Conservation (phyloP, 345 rosid species). For the Citrus inodora region DNA sequence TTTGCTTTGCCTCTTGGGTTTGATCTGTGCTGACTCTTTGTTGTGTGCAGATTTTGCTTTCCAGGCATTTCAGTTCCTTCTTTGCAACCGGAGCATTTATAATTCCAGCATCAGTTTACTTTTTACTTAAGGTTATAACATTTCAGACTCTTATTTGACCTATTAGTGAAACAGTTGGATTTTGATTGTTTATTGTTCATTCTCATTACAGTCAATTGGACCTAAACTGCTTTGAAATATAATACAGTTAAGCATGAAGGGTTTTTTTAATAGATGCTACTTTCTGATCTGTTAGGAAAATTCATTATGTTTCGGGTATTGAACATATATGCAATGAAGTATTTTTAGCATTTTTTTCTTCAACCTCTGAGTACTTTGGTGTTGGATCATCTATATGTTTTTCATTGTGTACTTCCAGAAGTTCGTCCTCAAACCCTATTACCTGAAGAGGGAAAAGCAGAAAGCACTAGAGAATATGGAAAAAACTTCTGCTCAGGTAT, state of each 20-base stretch:
- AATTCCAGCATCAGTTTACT: constrained; percentile 81
- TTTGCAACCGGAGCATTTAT: constrained; percentile 81
- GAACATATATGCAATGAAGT: neutral
- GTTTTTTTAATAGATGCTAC: neutral
- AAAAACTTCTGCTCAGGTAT: constrained; percentile 74
- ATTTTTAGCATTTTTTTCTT: neutral
- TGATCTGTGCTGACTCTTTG: constrained; percentile 21
- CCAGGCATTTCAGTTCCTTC: constrained; percentile 49
- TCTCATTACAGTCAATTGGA: neutral
- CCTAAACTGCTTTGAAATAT: neutral
- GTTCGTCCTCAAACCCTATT: constrained; percentile 75
- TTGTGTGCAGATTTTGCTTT: constrained; percentile 72
- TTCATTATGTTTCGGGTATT: neutral
- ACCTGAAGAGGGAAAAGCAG: constrained; percentile 57
- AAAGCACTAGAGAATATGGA: constrained; percentile 70
- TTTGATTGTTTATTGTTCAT: constrained; percentile 6
- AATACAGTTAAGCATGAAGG: neutral
- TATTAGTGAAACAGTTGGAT: constrained; percentile 1
- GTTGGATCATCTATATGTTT: neutral
- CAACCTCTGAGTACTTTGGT: neutral
- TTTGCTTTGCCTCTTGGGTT: neutral
- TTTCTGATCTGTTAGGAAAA: neutral
- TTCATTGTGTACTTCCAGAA: constrained; percentile 42
- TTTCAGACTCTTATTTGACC: neutral
- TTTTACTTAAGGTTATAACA: constrained; percentile 71